Evolutionary conservation across 2,329 filamentous ascomycete genomes (phyloP).

Genomic region (Rasamsonia emersonii): DNA sequence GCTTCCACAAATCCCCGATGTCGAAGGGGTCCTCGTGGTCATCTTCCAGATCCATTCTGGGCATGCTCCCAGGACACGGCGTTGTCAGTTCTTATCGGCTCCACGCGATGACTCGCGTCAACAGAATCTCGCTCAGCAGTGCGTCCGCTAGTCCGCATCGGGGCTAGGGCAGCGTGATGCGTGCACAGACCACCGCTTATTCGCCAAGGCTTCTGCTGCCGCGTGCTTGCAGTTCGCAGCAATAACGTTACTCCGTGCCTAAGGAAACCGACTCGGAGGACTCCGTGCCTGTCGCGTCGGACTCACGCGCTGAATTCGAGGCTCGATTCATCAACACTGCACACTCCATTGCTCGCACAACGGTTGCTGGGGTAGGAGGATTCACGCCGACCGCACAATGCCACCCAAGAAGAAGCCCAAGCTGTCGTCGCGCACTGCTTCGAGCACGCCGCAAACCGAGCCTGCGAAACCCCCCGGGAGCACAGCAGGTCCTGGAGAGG

Average conservation of each 20-base stretch:
- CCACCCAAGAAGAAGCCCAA: slow-evolving; percentile 57
- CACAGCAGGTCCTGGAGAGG: slow-evolving; percentile 21
- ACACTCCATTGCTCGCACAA: slow-evolving; percentile 1
- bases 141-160: slow-evolving; percentile 8
- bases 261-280: neutral
- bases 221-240: neutral
- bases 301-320: too few species aligned
- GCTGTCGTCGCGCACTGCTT: slow-evolving; percentile 26
- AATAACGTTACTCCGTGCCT: neutral
- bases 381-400: slow-evolving; percentile 18
- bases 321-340: too few species aligned
- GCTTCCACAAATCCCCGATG: slow-evolving; percentile 27
- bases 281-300: too few species aligned
- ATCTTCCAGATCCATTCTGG: slow-evolving; percentile 11
- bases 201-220: slow-evolving; percentile 10
- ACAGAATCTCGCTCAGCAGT: slow-evolving; percentile 1
- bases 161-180: slow-evolving; percentile 9
- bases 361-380: too few species aligned
- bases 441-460: slow-evolving; percentile 20
- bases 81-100: slow-evolving; percentile 1
- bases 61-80: slow-evolving; percentile 1
- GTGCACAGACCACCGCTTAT: slow-evolving; percentile 23
- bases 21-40: slow-evolving; percentile 23
- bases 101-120: slow-evolving; percentile 3
- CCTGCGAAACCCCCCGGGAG: slow-evolving; percentile 18